These are phyloP conservation scores for Oxyria digyna DNA, from an alignment of 148 eudicot species.

Conservation along the genomic window DNA sequence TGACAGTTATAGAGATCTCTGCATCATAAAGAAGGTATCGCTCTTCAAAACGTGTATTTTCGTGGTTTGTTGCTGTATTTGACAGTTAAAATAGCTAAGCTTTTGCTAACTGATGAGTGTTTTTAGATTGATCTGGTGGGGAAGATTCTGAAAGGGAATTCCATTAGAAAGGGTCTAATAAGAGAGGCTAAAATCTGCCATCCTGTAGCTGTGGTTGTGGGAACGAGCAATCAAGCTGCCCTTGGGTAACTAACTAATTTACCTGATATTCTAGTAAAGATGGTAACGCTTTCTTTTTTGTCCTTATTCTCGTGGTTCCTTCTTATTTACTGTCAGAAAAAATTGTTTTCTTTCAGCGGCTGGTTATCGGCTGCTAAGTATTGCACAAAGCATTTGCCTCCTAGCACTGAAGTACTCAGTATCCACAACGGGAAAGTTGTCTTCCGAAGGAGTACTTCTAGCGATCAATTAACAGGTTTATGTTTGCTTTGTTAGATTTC, in stretches of 20 bases:
- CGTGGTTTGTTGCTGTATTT: background rate
- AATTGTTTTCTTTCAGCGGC: conserved; percentile 32
- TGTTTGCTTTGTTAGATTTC: background rate
- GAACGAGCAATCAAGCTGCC: conserved; percentile 36
- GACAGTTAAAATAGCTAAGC: background rate
- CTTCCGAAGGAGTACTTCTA: conserved; percentile 34
- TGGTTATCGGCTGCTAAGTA: conserved; percentile 66
- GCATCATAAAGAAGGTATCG: conserved; percentile 63
- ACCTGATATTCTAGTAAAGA: background rate
- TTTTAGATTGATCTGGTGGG: conserved; percentile 60
- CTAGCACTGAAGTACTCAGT: conserved; percentile 50
- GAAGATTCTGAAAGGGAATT: conserved; percentile 45
- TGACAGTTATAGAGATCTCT: conserved; percentile 49
- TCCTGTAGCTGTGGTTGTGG: conserved; percentile 51
- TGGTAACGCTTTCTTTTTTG: background rate
- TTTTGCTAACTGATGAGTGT: background rate
- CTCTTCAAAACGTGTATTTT: background rate
- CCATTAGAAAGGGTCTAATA: conserved; percentile 57
- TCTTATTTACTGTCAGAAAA: conserved; percentile 8
- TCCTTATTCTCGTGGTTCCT: background rate
- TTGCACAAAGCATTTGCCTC: conserved; percentile 65
- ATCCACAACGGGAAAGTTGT: conserved; percentile 69
- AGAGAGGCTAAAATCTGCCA: conserved; percentile 52
- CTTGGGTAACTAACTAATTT: conserved; percentile 32
- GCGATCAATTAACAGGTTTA: conserved; percentile 29